These are phyloP conservation scores for Lentinula edodes DNA, from an alignment of 768 basidiomycete species.

Conservation along the genomic window DNA sequence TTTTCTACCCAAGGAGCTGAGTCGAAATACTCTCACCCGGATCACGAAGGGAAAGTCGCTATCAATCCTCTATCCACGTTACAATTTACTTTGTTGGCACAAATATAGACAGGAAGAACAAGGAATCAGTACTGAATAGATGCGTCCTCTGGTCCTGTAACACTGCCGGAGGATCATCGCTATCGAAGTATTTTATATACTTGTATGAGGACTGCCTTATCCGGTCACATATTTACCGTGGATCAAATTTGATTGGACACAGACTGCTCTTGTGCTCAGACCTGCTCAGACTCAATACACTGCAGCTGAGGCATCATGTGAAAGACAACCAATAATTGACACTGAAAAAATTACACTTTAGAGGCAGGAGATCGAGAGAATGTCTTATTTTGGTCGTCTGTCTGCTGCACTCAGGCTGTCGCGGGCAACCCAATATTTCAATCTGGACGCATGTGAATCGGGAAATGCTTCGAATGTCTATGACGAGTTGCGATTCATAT, in stretches of 20 bases:
- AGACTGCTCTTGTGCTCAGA: too few relatives aligned
- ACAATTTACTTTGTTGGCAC: too few relatives aligned
- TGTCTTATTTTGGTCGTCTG: not conserved
- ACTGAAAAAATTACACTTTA: too few relatives aligned
- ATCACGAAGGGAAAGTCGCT: not conserved
- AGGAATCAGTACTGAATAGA: not conserved
- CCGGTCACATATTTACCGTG: not conserved
- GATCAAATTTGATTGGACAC: not conserved
- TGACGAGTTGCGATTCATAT: not conserved
- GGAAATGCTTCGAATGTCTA: not conserved
- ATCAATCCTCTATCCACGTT: not conserved
- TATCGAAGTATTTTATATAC: not conserved
- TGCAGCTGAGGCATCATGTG: too few relatives aligned
- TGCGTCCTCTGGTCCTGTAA: not conserved
- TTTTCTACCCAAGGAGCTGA: not conserved
- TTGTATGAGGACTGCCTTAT: not conserved
- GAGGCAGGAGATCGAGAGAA: too few relatives aligned
- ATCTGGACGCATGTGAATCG: not conserved
- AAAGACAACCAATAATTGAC: too few relatives aligned
- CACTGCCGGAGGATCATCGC: not conserved
- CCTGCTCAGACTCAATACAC: too few relatives aligned
- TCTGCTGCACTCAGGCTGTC: not conserved
- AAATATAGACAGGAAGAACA: not conserved
- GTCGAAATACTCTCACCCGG: not conserved
- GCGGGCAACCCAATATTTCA: not conserved